Conservation (phyloP, 176 grass and related monocot genomes). For the Tuctoria greenei region DNA sequence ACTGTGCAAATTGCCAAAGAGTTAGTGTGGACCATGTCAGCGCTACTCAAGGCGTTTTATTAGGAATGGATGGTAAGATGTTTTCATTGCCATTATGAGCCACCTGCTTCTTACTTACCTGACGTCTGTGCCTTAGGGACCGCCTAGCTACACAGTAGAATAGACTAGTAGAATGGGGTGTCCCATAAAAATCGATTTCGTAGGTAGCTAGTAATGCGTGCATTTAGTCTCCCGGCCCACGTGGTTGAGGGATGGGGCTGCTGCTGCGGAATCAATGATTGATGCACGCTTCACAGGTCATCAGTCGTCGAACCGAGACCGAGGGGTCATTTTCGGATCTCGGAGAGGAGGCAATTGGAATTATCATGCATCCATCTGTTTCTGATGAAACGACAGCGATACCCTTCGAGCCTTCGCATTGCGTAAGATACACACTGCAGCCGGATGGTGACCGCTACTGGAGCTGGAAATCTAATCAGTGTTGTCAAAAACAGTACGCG, state of each 20-base stretch:
- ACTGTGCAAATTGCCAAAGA: no score
- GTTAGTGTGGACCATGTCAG: background rate
- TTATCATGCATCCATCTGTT: background rate
- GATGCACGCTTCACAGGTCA: background rate
- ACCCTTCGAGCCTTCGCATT: background rate
- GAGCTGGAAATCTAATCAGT: background rate
- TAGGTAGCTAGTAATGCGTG: no score
- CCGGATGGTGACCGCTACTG: background rate
- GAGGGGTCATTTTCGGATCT: background rate
- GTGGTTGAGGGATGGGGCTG: background rate
- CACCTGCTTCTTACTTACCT: background rate
- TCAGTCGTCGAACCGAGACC: no score
- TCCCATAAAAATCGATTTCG: no score
- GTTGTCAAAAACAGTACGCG: background rate
- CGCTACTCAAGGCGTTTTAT: background rate
- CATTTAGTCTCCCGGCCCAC: background rate
- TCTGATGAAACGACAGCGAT: constrained; percentile 1
- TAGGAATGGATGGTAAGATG: no score
- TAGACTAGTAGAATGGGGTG: no score
- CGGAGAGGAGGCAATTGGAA: background rate
- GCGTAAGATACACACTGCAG: background rate
- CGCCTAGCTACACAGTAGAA: no score
- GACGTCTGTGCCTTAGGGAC: no score
- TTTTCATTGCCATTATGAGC: background rate
- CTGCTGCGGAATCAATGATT: background rate